A percentile compares a stretch with the other conserved stretches of the same genome.
phyloP scores from a whole-genome alignment of 495 filamentous ascomycete genomes.

The Stereocaulon alpinum region DNA sequence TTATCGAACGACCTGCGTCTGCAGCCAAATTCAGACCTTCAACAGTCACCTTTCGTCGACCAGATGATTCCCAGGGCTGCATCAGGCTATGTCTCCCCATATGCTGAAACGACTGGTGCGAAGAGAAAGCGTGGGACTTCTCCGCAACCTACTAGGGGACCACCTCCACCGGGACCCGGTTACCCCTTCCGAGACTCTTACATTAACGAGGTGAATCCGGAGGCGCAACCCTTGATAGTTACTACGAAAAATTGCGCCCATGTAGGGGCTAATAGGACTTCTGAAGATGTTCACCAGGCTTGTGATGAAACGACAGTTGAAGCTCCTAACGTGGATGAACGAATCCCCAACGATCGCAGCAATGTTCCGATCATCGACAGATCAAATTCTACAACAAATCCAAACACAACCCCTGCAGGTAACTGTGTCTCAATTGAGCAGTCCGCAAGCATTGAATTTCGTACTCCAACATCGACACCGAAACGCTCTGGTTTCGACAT shows the following conservation, averaged over 20 bases:
- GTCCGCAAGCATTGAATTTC: background rate
- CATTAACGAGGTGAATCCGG: background rate
- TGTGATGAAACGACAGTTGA: background rate
- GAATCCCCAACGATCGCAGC: background rate
- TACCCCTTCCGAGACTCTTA: background rate
- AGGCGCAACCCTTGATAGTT: background rate
- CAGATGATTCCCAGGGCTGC: background rate
- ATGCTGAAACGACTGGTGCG: background rate
- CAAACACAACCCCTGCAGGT: background rate
- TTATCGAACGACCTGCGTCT: no score
- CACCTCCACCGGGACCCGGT: background rate
- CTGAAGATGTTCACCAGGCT: background rate
- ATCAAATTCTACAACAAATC: background rate
- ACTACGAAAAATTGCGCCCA: background rate
- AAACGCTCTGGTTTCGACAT: background rate
- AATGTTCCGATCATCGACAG: background rate
- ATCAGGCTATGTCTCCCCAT: background rate
- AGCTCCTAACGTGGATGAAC: background rate
- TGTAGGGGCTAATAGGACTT: background rate
- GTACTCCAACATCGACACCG: background rate
- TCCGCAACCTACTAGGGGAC: background rate
- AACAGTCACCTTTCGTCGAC: background rate
- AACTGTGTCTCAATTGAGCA: background rate
- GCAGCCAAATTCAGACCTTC: no score
- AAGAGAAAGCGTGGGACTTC: slow-evolving; percentile 9